Evolutionary conservation across 1,284 basidiomycete genomes (phyloP).

Genomic region (Cryptococcus deneoformans): DNA sequence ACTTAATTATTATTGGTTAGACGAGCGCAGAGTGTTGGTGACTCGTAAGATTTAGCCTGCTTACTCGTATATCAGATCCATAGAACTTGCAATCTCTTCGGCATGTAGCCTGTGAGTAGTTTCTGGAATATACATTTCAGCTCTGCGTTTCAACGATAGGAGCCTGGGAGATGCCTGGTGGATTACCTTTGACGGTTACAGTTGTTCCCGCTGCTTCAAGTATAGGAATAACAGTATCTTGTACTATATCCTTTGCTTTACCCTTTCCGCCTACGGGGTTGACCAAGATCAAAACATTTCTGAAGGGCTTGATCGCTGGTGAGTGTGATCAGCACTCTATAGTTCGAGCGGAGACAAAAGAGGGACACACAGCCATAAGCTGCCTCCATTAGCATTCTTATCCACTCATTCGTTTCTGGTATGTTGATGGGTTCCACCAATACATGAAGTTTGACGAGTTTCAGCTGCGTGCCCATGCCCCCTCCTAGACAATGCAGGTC

Average conservation of each 20-base stretch:
- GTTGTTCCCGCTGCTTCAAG: slow-evolving; percentile 70
- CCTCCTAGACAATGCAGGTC: slow-evolving; percentile 32
- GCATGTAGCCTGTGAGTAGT: slow-evolving; percentile 75
- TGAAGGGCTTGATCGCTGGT: slow-evolving; percentile 56
- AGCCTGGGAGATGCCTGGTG: slow-evolving; percentile 42
- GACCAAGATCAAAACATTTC: slow-evolving; percentile 67
- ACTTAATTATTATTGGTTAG: slow-evolving; percentile 25
- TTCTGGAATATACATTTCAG: slow-evolving; percentile 51
- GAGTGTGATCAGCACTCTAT: background rate
- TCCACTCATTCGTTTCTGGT: slow-evolving; percentile 57
- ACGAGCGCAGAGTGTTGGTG: too few species aligned
- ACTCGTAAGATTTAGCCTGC: slow-evolving; percentile 6
- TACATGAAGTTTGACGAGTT: slow-evolving; percentile 42
- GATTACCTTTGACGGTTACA: slow-evolving; percentile 59
- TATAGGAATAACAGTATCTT: slow-evolving; percentile 71
- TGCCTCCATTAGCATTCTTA: slow-evolving; percentile 56
- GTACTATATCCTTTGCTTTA: slow-evolving; percentile 62
- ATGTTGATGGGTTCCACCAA: slow-evolving; percentile 37
- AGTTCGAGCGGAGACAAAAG: background rate
- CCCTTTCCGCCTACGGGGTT: slow-evolving; percentile 89
- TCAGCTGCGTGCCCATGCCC: slow-evolving; percentile 20
- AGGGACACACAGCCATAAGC: slow-evolving; percentile 60
- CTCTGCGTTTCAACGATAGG: background rate
- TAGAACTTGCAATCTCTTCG: slow-evolving; percentile 61
- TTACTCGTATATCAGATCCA: slow-evolving; percentile 65